These are phyloP conservation scores for Lachancea sp. DNA, from an alignment of 805 yeast species.

Conservation along the genomic window DNA sequence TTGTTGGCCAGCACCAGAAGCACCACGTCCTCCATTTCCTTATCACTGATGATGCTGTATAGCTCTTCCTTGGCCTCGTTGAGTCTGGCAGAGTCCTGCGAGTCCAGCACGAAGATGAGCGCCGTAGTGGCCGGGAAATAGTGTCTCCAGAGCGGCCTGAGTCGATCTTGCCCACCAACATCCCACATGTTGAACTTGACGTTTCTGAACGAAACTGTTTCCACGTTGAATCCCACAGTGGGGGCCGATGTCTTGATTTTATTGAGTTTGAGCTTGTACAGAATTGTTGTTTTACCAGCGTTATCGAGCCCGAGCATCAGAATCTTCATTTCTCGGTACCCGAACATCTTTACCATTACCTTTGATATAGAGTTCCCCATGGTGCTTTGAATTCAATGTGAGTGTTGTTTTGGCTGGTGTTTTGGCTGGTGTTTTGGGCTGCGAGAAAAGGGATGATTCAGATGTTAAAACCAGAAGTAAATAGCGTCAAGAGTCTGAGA, in stretches of 20 bases:
- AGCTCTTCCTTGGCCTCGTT: slow-evolving; percentile 75
- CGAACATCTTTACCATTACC: slow-evolving; percentile 41
- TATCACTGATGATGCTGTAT: slow-evolving; percentile 70
- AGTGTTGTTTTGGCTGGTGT: too few species aligned
- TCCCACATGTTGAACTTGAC: slow-evolving; percentile 88
- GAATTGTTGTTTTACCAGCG: slow-evolving; percentile 86
- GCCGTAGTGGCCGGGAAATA: slow-evolving; percentile 92
- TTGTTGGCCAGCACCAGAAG: slow-evolving; percentile 83
- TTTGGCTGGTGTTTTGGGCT: too few species aligned
- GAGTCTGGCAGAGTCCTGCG: slow-evolving; percentile 64
- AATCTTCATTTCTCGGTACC: slow-evolving; percentile 55
- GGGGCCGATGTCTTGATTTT: slow-evolving; percentile 77
- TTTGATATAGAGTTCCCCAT: slow-evolving; percentile 33
- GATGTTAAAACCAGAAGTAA: too few species aligned
- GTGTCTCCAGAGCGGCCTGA: slow-evolving; percentile 92
- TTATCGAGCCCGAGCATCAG: slow-evolving; percentile 89
- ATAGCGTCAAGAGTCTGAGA: too few species aligned
- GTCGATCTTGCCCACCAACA: slow-evolving; percentile 92
- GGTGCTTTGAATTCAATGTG: neutral
- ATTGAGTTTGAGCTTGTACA: slow-evolving; percentile 76
- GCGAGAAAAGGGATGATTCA: too few species aligned
- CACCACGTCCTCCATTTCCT: slow-evolving; percentile 74
- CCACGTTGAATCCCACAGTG: slow-evolving; percentile 91
- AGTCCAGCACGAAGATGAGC: slow-evolving; percentile 82
- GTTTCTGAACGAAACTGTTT: slow-evolving; percentile 74